phyloP scores from a whole-genome alignment of 805 yeast genomes.

The Wickerhamiella musiphila region DNA sequence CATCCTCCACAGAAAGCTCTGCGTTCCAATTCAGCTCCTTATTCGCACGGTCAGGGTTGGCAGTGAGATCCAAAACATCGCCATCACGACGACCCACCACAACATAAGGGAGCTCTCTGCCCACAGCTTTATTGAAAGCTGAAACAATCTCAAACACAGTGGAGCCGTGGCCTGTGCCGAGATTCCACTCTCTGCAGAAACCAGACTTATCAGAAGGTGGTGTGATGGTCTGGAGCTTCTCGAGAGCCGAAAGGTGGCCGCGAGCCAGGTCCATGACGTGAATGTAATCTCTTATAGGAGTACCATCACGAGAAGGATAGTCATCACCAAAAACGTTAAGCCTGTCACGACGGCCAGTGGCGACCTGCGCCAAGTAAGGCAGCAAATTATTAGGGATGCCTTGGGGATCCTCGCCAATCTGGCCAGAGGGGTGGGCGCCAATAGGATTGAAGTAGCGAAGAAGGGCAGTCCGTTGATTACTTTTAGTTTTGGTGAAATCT shows the following conservation, averaged over 20 bases:
- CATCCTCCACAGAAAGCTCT: constrained; percentile 35
- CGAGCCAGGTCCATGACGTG: constrained; percentile 66
- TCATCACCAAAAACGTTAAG: constrained; percentile 56
- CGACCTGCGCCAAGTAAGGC: constrained; percentile 65
- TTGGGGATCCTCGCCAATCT: constrained; percentile 64
- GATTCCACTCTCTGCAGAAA: constrained; percentile 59
- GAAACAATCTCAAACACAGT: constrained; percentile 56
- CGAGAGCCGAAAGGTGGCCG: constrained; percentile 60
- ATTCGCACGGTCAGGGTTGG: constrained; percentile 50
- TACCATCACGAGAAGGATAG: constrained; percentile 56
- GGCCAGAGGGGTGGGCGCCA: constrained; percentile 73
- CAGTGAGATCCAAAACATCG: constrained; percentile 61
- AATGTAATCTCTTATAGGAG: constrained; percentile 67
- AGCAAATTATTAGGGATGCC: constrained; percentile 63
- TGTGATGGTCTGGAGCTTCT: constrained; percentile 27
- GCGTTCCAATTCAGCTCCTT: constrained; percentile 51
- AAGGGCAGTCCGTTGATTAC: constrained; percentile 31
- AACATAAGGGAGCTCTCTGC: constrained; percentile 44
- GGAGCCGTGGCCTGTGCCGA: constrained; percentile 68
- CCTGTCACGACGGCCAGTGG: constrained; percentile 50
- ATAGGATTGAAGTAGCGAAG: constrained; percentile 70
- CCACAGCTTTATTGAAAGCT: constrained; percentile 49
- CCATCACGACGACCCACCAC: constrained; percentile 56
- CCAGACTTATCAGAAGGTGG: constrained; percentile 23
- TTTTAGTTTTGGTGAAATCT: constrained; percentile 31